Percentiles rank a stretch among this genome's conserved stretches.
phyloP scores from a whole-genome alignment of 2,329 filamentous ascomycete genomes.

The Cordyceps militaris region DNA sequence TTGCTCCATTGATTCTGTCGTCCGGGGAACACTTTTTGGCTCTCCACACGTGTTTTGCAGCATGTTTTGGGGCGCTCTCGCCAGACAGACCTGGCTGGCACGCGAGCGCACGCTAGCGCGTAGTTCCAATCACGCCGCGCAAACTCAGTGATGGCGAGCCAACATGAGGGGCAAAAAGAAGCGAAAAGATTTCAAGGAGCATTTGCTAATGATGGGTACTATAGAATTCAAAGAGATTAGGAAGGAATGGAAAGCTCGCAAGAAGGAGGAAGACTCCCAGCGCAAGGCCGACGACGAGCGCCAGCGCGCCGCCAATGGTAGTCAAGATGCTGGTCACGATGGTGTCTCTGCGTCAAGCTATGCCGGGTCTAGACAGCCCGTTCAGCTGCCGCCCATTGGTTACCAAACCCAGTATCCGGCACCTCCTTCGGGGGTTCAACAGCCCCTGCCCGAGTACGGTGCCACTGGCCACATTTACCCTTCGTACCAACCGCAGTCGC shows the following conservation, averaged over 20 bases:
- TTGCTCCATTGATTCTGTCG: neutral
- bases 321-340: slow-evolving; percentile 17
- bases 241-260: slow-evolving; percentile 98
- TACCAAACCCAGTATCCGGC: slow-evolving; percentile 58
- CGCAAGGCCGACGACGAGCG: slow-evolving; percentile 91
- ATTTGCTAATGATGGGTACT: slow-evolving; percentile 35
- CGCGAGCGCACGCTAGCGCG: slow-evolving; percentile 19
- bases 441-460: slow-evolving; percentile 42
- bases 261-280: slow-evolving; percentile 93
- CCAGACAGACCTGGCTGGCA: neutral
- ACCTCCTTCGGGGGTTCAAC: slow-evolving; percentile 42
- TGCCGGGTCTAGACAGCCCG: slow-evolving; percentile 40
- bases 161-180: neutral
- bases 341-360: slow-evolving; percentile 35
- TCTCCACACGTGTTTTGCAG: neutral
- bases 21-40: neutral
- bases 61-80: neutral
- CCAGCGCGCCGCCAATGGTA: slow-evolving; percentile 38
- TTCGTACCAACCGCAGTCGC: slow-evolving; percentile 43
- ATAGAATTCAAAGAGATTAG: slow-evolving; percentile 94
- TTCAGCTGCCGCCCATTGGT: slow-evolving; percentile 62
- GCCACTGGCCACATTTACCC: slow-evolving; percentile 39
- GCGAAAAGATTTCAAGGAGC: neutral
- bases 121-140: neutral
- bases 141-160: neutral